phyloP scores from a whole-genome alignment of 2,329 filamentous ascomycete genomes.

The Fonsecaea nubica region DNA sequence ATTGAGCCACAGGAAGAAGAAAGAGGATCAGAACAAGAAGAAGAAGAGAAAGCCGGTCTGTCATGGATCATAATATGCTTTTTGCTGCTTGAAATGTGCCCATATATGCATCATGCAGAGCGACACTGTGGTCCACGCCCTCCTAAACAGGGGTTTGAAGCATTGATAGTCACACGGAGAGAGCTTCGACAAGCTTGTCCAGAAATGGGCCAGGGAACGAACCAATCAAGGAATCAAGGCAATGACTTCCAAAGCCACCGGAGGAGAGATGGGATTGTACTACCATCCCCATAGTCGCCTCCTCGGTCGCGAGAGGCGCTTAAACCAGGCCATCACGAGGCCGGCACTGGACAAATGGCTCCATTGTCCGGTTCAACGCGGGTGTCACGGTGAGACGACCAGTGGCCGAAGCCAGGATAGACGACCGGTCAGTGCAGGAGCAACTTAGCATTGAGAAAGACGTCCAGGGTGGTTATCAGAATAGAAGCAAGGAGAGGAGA shows the following conservation, averaged over 20 bases:
- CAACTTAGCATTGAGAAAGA: not conserved
- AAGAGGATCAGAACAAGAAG: constrained; percentile 7
- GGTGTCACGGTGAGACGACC: constrained; percentile 26
- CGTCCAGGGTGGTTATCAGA: not conserved
- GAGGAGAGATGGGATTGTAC: constrained; percentile 16
- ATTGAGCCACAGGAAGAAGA: not conserved
- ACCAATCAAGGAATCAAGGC: constrained; percentile 19
- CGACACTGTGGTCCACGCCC: not conserved
- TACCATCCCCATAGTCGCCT: constrained; percentile 2
- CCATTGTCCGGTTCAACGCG: not conserved
- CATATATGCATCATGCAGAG: constrained; percentile 2
- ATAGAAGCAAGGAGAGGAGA: not conserved
- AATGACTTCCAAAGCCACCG: not conserved
- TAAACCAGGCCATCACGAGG: constrained; percentile 34
- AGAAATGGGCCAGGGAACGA: not conserved
- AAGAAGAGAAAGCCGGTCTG: not conserved
- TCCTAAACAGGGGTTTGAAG: constrained; percentile 17
- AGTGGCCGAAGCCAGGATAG: not conserved
- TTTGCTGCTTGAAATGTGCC: not conserved
- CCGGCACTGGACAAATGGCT: constrained; percentile 10
- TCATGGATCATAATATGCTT: not conserved
- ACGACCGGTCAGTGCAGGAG: not conserved
- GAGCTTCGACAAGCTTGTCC: constrained; percentile 15
- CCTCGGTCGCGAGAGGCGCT: constrained; percentile 19
- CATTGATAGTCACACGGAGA: constrained; percentile 25